A percentile compares a stretch with the other conserved stretches of the same genome.
Evolutionary conservation across 805 yeast genomes (phyloP).

Genomic region (Blastobotrys mokoenaii): DNA sequence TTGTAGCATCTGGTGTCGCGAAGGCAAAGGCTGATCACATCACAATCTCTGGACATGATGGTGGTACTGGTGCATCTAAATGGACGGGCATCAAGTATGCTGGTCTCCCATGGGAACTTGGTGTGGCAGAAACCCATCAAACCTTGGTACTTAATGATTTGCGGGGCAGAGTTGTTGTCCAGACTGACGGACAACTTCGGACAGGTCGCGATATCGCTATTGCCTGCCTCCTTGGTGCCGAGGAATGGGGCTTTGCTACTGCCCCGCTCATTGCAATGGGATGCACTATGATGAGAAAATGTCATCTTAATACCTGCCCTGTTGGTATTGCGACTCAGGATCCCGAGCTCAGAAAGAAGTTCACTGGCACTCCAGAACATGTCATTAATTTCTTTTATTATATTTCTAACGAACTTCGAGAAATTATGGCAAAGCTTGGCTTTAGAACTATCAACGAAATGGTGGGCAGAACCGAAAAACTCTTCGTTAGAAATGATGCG

Average conservation of each 20-base stretch:
- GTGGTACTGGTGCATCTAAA: constrained; percentile 99
- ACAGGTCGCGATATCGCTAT: constrained; percentile 96
- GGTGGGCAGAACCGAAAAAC: constrained; percentile 95
- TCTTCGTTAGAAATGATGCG: constrained; percentile 74
- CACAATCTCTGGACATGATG: constrained; percentile 94
- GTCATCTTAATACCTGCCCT: constrained; percentile 91
- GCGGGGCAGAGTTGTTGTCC: constrained; percentile 91
- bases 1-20: constrained; percentile 98
- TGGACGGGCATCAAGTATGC: constrained; percentile 97
- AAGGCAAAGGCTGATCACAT: constrained; percentile 98
- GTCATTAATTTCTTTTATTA: constrained; percentile 96
- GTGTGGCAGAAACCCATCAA: constrained; percentile 96
- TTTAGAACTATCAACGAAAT: constrained; percentile 94
- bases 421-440: constrained; percentile 89
- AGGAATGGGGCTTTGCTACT: constrained; percentile 97
- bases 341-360: constrained; percentile 84
- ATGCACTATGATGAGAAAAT: constrained; percentile 92
- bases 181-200: constrained; percentile 97
- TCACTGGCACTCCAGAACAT: constrained; percentile 95
- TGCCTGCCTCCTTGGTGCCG: constrained; percentile 95
- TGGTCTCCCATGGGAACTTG: constrained; percentile 98
- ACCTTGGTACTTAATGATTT: constrained; percentile 91
- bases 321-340: constrained; percentile 99
- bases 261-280: constrained; percentile 96
- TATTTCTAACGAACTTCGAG: constrained; percentile 84